phyloP scores from a whole-genome alignment of 1,284 basidiomycete genomes.

The Crepidotus sp. region DNA sequence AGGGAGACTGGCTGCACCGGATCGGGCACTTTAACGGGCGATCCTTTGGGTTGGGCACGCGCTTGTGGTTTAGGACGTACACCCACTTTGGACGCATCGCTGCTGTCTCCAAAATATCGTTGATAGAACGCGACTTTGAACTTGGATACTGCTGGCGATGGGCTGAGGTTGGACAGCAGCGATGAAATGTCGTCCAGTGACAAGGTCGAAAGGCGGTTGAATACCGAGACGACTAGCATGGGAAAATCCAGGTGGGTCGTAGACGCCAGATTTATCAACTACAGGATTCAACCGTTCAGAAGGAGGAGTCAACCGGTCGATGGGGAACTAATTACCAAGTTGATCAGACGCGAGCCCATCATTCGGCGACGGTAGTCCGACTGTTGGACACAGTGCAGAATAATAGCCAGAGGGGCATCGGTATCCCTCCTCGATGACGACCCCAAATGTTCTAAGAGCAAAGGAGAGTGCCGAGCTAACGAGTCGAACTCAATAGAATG shows the following conservation, averaged over 20 bases:
- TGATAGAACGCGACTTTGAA: constrained; percentile 19
- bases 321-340: constrained; percentile 35
- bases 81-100: background rate
- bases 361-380: constrained; percentile 29
- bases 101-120: constrained; percentile 14
- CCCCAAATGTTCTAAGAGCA: constrained; percentile 57
- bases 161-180: constrained; percentile 11
- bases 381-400: constrained; percentile 44
- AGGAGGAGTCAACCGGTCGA: background rate
- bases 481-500: constrained; percentile 10
- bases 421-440: constrained; percentile 46
- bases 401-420: constrained; percentile 46
- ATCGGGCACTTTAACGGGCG: constrained; percentile 10
- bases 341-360: constrained; percentile 44
- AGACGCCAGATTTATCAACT: constrained; percentile 16
- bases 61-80: constrained; percentile 17
- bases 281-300: background rate
- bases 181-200: constrained; percentile 15
- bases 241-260: constrained; percentile 17
- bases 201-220: constrained; percentile 12
- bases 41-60: constrained; percentile 14
- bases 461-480: constrained; percentile 45
- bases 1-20: constrained; percentile 11
- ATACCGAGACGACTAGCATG: constrained; percentile 16
- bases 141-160: constrained; percentile 15